Conservation (phyloP, 345 rosid genomes). For the Lepidium aucheri region DNA sequence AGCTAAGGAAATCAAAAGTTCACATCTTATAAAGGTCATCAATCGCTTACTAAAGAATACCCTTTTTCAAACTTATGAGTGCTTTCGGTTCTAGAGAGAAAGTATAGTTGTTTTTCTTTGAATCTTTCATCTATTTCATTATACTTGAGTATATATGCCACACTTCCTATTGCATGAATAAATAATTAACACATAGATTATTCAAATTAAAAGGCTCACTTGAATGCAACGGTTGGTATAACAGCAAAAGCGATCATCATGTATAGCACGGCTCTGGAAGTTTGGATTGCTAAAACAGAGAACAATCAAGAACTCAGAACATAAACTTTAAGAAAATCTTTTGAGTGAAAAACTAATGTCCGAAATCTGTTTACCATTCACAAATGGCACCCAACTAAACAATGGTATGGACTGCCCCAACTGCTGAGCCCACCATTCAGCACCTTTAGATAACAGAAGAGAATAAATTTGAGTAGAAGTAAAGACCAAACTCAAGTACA, state of each 20-base stretch:
- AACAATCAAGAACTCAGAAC: neutral
- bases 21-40: neutral
- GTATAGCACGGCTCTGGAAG: slow-evolving; percentile 53
- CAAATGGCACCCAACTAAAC: slow-evolving; percentile 74
- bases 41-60: neutral
- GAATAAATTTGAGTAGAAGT: neutral
- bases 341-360: neutral
- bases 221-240: slow-evolving; percentile 78
- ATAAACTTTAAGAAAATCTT: neutral
- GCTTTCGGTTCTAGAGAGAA: too few species aligned
- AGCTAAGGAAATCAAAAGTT: neutral
- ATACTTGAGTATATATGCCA: neutral
- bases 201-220: slow-evolving; percentile 48
- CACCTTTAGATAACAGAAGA: slow-evolving; percentile 40
- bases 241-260: slow-evolving; percentile 68
- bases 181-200: neutral
- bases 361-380: slow-evolving; percentile 47
- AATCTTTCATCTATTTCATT: neutral
- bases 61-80: neutral
- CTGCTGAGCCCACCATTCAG: slow-evolving; percentile 88
- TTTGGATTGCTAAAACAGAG: slow-evolving; percentile 46
- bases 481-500: neutral
- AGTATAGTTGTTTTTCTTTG: too few species aligned
- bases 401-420: slow-evolving; percentile 68
- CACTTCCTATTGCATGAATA: neutral